These are phyloP conservation scores for Wickerhamomyces xylosicus DNA, from an alignment of 805 yeast species.

Conservation along the genomic window DNA sequence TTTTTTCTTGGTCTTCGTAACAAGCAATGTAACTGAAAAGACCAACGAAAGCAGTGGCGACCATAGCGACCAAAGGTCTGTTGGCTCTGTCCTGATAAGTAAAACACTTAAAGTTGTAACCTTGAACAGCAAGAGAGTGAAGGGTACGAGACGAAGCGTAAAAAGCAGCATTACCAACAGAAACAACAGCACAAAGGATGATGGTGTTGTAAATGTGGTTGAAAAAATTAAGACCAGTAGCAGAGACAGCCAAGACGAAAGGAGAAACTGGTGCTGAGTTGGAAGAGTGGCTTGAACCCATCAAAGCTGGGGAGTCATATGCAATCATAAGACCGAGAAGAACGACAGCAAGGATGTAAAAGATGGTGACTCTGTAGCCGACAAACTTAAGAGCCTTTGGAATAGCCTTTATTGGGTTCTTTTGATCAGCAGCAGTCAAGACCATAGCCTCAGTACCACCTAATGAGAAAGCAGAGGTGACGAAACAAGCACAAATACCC, in stretches of 20 bases:
- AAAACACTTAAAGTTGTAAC: constrained; percentile 44
- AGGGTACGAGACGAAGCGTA: constrained; percentile 37
- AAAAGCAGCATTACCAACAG: constrained; percentile 51
- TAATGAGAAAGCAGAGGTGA: constrained; percentile 49
- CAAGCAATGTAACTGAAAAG: constrained; percentile 58
- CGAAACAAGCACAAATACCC: constrained; percentile 42
- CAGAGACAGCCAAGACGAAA: constrained; percentile 48
- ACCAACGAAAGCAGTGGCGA: constrained; percentile 39
- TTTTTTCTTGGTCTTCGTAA: constrained; percentile 42
- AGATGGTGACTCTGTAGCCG: constrained; percentile 40
- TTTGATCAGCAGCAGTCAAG: constrained; percentile 36
- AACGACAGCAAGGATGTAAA: constrained; percentile 37
- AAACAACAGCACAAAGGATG: constrained; percentile 49
- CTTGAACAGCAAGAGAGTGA: constrained; percentile 46
- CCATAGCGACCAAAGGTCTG: constrained; percentile 47
- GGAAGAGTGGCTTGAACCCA: constrained; percentile 25
- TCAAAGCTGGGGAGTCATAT: constrained; percentile 29
- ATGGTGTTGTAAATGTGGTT: constrained; percentile 58
- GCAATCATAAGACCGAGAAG: constrained; percentile 47
- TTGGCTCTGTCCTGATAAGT: constrained; percentile 46
- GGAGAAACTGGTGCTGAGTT: constrained; percentile 50
- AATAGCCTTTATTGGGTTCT: constrained; percentile 45
- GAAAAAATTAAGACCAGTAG: constrained; percentile 44
- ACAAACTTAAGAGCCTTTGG: constrained; percentile 49
- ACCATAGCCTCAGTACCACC: constrained; percentile 53